Evolutionary conservation across 257 asterid genomes (phyloP).

Genomic region (Osmanthus fragrans): DNA sequence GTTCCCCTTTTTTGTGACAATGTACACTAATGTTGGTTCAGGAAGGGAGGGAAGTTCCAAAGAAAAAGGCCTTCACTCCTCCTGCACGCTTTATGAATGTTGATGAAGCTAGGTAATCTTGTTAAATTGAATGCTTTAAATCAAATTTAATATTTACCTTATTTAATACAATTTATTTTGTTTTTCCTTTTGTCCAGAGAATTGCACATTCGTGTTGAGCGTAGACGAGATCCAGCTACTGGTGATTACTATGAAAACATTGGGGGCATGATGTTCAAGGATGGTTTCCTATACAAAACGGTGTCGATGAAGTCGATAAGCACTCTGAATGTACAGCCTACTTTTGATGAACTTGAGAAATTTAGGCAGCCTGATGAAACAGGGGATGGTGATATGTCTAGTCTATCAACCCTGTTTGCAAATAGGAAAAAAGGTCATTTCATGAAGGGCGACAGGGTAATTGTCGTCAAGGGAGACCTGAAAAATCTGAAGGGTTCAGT

Average conservation of each 20-base stretch:
- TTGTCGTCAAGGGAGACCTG: conserved; percentile 90
- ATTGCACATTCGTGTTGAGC: conserved; percentile 84
- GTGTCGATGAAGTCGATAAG: conserved; percentile 88
- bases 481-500: conserved; percentile 85
- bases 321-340: conserved; percentile 77
- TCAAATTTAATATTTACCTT: background rate
- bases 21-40: conserved; percentile 33
- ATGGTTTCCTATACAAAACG: conserved; percentile 83
- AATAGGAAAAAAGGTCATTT: conserved; percentile 94
- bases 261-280: conserved; percentile 95
- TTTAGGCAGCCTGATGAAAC: conserved; percentile 76
- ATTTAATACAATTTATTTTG: conserved; percentile 9
- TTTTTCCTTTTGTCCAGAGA: conserved; percentile 50
- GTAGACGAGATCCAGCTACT: conserved; percentile 69
- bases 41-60: conserved; percentile 96
- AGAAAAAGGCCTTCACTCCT: conserved; percentile 80
- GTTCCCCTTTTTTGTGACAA: conserved; percentile 16
- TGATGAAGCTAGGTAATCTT: conserved; percentile 81
- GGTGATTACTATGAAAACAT: conserved; percentile 85
- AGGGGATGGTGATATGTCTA: conserved; percentile 83
- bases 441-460: conserved; percentile 92
- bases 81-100: conserved; percentile 92
- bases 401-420: conserved; percentile 80
- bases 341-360: conserved; percentile 96
- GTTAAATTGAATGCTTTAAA: background rate